A percentile compares a stretch with the other conserved stretches of the same genome.
Evolutionary conservation across 768 basidiomycete genomes (phyloP).

Genomic region (Melanogaster broomeanus): DNA sequence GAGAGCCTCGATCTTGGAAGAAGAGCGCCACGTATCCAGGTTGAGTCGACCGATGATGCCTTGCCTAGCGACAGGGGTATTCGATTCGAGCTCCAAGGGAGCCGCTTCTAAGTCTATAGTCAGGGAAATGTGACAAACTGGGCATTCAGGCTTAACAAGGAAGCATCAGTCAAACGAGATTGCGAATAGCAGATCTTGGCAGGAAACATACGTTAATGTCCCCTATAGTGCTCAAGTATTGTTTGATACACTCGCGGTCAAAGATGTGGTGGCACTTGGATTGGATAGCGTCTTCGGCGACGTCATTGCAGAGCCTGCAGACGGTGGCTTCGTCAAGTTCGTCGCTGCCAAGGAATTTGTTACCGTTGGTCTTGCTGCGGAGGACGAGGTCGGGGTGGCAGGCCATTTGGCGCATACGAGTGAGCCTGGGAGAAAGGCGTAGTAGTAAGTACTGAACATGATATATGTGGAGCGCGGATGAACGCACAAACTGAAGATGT

Average conservation of each 20-base stretch:
- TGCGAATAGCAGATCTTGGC: background rate
- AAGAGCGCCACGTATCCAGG: conserved; percentile 88
- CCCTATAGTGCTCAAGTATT: conserved; percentile 78
- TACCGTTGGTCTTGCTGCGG: conserved; percentile 77
- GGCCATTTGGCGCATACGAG: conserved; percentile 95
- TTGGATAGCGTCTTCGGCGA: conserved; percentile 96
- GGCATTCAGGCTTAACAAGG: conserved; percentile 75
- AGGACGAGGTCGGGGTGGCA: conserved; percentile 95
- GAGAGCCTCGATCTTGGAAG: conserved; percentile 96
- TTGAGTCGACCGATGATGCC: conserved; percentile 93
- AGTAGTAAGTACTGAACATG: background rate
- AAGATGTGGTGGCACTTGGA: conserved; percentile 94
- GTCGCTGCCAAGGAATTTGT: conserved; percentile 53
- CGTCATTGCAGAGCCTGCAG: conserved; percentile 94
- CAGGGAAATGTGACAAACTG: conserved; percentile 89
- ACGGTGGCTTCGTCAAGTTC: conserved; percentile 76
- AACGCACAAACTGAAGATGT: conserved; percentile 78
- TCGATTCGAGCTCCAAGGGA: conserved; percentile 80
- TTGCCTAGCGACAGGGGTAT: conserved; percentile 55
- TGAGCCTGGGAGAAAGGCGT: conserved; percentile 56
- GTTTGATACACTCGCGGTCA: conserved; percentile 93
- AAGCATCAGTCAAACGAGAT: background rate
- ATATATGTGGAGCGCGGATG: background rate
- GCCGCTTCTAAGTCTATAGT: conserved; percentile 97
- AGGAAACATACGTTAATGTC: conserved; percentile 56